Evolutionary conservation across 2,329 filamentous ascomycete species (phyloP).

Genomic region (Zymoseptoria brevis): DNA sequence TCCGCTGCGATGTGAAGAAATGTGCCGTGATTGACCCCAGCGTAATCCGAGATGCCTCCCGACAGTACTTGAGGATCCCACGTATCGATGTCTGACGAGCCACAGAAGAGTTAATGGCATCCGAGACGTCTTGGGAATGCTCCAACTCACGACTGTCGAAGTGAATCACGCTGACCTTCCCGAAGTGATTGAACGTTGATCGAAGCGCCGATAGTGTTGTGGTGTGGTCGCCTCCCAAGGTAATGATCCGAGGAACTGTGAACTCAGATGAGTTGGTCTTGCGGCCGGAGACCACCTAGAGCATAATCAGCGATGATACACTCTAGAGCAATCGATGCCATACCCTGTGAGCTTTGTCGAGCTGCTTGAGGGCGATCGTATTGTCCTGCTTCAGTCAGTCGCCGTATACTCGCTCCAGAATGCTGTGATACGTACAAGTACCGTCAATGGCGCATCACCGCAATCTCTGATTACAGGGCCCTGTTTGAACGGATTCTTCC

Average conservation of each 20-base stretch:
- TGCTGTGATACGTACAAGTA: conserved; percentile 16
- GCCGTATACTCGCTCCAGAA: background rate
- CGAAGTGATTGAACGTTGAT: conserved; percentile 45
- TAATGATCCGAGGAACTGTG: conserved; percentile 43
- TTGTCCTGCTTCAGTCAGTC: conserved; percentile 36
- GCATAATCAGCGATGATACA: background rate
- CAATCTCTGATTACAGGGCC: conserved; percentile 64
- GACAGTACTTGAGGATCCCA: conserved; percentile 50
- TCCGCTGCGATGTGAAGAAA: conserved; percentile 56
- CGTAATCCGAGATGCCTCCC: conserved; percentile 53
- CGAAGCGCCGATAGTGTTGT: conserved; percentile 47
- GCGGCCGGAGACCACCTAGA: conserved; percentile 39
- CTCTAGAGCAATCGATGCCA: background rate
- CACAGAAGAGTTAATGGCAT: conserved; percentile 13
- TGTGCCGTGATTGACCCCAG: conserved; percentile 54
- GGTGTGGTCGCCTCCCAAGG: conserved; percentile 48
- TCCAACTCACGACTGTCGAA: conserved; percentile 46
- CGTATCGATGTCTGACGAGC: conserved; percentile 35
- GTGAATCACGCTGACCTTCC: conserved; percentile 49
- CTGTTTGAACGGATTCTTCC: conserved; percentile 17
- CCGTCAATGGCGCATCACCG: conserved; percentile 66
- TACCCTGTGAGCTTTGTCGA: conserved; percentile 45
- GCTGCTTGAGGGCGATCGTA: conserved; percentile 47
- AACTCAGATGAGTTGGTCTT: conserved; percentile 36
- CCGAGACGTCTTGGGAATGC: conserved; percentile 9